Percentiles rank a stretch among this genome's conserved stretches.
These are phyloP conservation scores for Heracleum sosnowskyi DNA, from an alignment of 129 eudicot genomes.

Conservation along the genomic window DNA sequence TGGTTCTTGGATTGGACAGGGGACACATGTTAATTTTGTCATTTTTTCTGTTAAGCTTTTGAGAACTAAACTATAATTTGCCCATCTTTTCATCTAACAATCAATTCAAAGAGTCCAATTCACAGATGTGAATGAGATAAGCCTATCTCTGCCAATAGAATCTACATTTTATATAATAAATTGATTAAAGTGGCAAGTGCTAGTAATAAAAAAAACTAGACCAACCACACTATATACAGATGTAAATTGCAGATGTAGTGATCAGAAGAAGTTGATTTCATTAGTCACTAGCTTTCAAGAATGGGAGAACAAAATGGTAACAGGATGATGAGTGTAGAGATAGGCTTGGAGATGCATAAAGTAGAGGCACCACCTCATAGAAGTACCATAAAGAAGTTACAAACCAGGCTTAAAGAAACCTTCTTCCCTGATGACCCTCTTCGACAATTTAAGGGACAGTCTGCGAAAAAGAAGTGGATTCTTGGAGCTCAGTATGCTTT, in stretches of 20 bases:
- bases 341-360: slow-evolving; percentile 56
- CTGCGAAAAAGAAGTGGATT: slow-evolving; percentile 29
- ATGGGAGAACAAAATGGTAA: slow-evolving; percentile 22
- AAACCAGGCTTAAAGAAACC: slow-evolving; percentile 63
- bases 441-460: slow-evolving; percentile 65
- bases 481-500: slow-evolving; percentile 68
- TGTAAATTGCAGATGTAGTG: slow-evolving; percentile 11
- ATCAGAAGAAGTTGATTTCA: not conserved
- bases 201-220: not conserved
- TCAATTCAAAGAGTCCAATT: not conserved
- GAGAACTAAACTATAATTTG: not conserved
- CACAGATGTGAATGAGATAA: not conserved
- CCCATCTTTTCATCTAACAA: not conserved
- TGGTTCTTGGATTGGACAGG: not conserved
- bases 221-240: slow-evolving; percentile 26
- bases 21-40: not conserved
- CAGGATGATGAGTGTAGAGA: slow-evolving; percentile 31
- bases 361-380: slow-evolving; percentile 65
- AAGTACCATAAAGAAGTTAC: slow-evolving; percentile 49
- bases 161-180: not conserved
- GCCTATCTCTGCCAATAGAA: not conserved
- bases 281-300: not conserved
- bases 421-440: slow-evolving; percentile 90
- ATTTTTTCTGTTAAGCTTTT: not conserved
- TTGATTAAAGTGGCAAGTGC: slow-evolving; percentile 3